These are phyloP conservation scores for Ulmus americana DNA, from an alignment of 331 rosid species.

Conservation along the genomic window DNA sequence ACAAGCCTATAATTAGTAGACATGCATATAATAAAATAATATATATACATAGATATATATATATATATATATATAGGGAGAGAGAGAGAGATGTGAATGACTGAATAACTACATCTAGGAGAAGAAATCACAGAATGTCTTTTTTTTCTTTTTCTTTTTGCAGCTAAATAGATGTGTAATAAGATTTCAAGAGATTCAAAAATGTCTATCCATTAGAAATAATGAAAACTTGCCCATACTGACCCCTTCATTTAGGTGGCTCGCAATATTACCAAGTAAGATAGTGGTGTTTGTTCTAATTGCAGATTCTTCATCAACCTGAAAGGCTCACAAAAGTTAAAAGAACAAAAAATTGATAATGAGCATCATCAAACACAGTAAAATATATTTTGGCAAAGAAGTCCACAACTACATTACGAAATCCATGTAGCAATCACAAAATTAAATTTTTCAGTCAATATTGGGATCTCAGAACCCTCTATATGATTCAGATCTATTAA, in stretches of 20 bases:
- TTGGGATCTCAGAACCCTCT: background rate
- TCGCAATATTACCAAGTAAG: conserved; percentile 79
- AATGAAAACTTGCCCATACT: conserved; percentile 25
- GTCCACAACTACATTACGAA: background rate
- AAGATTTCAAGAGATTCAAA: background rate
- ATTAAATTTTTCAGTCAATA: too few species aligned
- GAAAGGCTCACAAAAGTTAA: conserved; percentile 24
- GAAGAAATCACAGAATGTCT: background rate
- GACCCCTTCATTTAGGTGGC: conserved; percentile 79
- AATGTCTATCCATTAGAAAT: conserved; percentile 5
- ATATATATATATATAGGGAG: too few species aligned
- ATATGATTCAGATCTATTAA: conserved; percentile 7
- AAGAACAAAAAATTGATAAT: background rate
- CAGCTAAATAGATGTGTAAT: background rate
- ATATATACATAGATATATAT: too few species aligned
- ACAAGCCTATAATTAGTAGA: background rate
- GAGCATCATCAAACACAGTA: background rate
- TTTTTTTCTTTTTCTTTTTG: too few species aligned
- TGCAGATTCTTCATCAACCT: conserved; percentile 93
- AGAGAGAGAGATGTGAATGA: conserved; percentile 5
- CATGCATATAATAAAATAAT: too few species aligned
- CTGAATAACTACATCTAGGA: conserved; percentile 6
- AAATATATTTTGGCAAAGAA: background rate
- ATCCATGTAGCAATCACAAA: background rate
- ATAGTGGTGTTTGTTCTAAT: conserved; percentile 90